phyloP scores from a whole-genome alignment of 441 rosid genomes.

The Euphorbia corollata region DNA sequence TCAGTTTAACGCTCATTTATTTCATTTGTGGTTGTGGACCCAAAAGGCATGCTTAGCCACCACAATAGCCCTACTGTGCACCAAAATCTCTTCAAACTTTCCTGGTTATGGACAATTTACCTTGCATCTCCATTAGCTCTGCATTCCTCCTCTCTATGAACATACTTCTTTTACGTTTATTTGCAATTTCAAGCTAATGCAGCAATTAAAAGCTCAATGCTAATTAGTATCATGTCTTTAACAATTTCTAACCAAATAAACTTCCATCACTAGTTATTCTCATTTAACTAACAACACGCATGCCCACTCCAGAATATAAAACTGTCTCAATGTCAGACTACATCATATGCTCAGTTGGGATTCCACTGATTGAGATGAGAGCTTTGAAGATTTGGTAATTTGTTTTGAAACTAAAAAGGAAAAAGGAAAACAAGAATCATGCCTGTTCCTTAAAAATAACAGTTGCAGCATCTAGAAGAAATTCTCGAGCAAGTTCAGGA shows the following conservation, averaged over 20 bases:
- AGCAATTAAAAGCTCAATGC: background rate
- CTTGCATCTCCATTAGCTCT: background rate
- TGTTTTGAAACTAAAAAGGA: slow-evolving; percentile 8
- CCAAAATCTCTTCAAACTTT: background rate
- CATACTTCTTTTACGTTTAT: background rate
- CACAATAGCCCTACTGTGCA: background rate
- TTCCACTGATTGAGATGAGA: background rate
- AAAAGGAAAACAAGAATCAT: slow-evolving; percentile 15
- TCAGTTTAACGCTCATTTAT: background rate
- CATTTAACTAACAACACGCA: background rate
- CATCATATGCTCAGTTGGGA: background rate
- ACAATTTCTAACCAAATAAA: background rate
- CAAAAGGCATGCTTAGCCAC: slow-evolving; percentile 7
- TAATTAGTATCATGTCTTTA: background rate
- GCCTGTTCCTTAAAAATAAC: slow-evolving; percentile 96
- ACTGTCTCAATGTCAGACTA: background rate
- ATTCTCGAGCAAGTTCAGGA: slow-evolving; percentile 99
- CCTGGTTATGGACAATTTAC: background rate
- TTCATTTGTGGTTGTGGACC: background rate
- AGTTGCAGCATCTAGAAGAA: slow-evolving; percentile 91
- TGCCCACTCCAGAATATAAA: background rate
- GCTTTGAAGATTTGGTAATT: slow-evolving; percentile 7
- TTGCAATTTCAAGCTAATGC: slow-evolving; percentile 5
- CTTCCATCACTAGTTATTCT: background rate
- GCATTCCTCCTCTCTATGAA: background rate